phyloP scores from a whole-genome alignment of 768 basidiomycete species.

The Boletus edulis region DNA sequence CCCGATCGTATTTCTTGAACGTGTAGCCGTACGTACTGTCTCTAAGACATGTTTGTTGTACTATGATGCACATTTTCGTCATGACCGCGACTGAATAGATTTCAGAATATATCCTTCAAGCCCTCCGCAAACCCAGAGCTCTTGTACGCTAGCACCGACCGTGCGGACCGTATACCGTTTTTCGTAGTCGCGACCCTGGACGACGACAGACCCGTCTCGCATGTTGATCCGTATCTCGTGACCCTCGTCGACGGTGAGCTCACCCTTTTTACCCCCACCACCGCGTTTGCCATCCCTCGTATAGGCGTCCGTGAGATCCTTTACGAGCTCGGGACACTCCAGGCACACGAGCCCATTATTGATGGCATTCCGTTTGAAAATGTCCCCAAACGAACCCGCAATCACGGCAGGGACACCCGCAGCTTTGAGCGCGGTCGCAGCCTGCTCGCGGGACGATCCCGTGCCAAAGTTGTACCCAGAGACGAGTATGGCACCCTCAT shows the following conservation, averaged over 20 bases:
- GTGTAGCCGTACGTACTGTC: neutral
- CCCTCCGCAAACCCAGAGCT: conserved; percentile 94
- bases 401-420: conserved; percentile 92
- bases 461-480: conserved; percentile 99
- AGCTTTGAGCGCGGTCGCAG: conserved; percentile 93
- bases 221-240: conserved; percentile 66
- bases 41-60: neutral
- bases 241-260: conserved; percentile 78
- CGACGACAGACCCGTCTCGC: conserved; percentile 63
- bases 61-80: neutral
- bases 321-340: conserved; percentile 87
- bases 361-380: conserved; percentile 98
- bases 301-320: conserved; percentile 74
- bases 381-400: conserved; percentile 98
- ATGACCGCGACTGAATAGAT: conserved; percentile 45
- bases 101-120: conserved; percentile 90
- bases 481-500: conserved; percentile 75
- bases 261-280: conserved; percentile 75
- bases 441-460: conserved; percentile 97
- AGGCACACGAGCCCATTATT: conserved; percentile 97
- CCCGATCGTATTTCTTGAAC: too few relatives aligned
- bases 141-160: conserved; percentile 93
- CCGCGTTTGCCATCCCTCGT: conserved; percentile 74
- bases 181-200: conserved; percentile 42
- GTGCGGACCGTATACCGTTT: conserved; percentile 66